These are phyloP conservation scores for Flueggea neowawraea DNA, from an alignment of 441 rosid genomes.

Conservation along the genomic window DNA sequence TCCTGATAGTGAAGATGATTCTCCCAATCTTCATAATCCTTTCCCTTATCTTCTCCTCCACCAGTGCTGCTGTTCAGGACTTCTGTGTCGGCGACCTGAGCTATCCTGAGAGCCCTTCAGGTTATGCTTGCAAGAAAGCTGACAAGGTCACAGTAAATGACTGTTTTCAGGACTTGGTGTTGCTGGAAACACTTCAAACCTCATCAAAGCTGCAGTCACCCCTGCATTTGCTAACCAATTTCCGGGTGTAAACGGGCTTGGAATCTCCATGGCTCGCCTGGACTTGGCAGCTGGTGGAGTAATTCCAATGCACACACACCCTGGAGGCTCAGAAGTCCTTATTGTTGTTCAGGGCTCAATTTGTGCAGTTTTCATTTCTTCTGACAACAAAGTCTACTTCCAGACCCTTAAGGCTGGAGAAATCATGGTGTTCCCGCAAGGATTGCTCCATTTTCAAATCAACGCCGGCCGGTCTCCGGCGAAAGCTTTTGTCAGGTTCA, in stretches of 20 bases:
- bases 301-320: constrained; percentile 81
- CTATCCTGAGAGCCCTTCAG: constrained; percentile 55
- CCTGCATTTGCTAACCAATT: constrained; percentile 58
- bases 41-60: constrained; percentile 41
- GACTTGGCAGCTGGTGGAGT: constrained; percentile 70
- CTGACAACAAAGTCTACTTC: constrained; percentile 50
- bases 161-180: constrained; percentile 48
- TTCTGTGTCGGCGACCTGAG: constrained; percentile 67
- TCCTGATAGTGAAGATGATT: constrained; percentile 30
- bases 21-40: constrained; percentile 32
- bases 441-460: constrained; percentile 66
- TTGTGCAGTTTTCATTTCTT: constrained; percentile 67
- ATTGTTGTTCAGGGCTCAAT: constrained; percentile 50
- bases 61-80: constrained; percentile 58
- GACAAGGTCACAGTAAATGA: constrained; percentile 44
- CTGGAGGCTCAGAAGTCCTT: constrained; percentile 61
- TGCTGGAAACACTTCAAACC: constrained; percentile 59
- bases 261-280: constrained; percentile 65
- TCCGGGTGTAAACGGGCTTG: constrained; percentile 72
- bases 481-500: constrained; percentile 54
- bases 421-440: constrained; percentile 67
- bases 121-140: constrained; percentile 64
- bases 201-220: constrained; percentile 72
- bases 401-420: constrained; percentile 56
- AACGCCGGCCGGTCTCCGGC: constrained; percentile 41